phyloP scores from a whole-genome alignment of 345 rosid species.

The Eucalyptus tenuipes region DNA sequence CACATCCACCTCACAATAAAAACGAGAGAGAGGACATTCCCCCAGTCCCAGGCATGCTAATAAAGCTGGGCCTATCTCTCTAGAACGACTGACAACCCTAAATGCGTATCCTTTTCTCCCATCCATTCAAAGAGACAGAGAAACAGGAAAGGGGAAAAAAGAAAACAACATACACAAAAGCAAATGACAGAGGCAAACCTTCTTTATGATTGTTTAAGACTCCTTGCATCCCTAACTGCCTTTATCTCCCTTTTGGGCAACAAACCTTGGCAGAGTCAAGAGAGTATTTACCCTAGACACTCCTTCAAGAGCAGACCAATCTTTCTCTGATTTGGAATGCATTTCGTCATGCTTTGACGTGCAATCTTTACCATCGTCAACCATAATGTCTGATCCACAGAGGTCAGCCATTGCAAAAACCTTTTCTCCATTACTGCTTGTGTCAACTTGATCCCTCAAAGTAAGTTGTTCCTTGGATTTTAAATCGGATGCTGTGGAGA shows the following conservation, averaged over 20 bases:
- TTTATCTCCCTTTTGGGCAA: slow-evolving; percentile 40
- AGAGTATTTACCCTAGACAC: slow-evolving; percentile 82
- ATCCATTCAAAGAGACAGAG: background rate
- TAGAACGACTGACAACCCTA: slow-evolving; percentile 8
- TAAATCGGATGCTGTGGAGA: slow-evolving; percentile 26
- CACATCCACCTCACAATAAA: background rate
- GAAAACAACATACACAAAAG: background rate
- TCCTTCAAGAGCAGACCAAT: slow-evolving; percentile 92
- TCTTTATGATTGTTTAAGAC: slow-evolving; percentile 1
- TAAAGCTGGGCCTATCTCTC: slow-evolving; percentile 48
- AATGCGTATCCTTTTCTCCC: background rate
- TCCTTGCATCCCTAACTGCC: background rate
- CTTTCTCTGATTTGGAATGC: slow-evolving; percentile 24
- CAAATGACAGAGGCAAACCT: background rate
- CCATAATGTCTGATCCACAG: slow-evolving; percentile 17
- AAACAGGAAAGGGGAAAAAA: background rate
- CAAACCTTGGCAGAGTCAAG: slow-evolving; percentile 70
- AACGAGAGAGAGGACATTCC: slow-evolving; percentile 16
- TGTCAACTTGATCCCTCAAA: slow-evolving; percentile 7
- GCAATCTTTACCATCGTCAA: slow-evolving; percentile 30
- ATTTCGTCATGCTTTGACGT: slow-evolving; percentile 19
- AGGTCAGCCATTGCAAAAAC: slow-evolving; percentile 17
- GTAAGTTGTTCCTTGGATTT: slow-evolving; percentile 19
- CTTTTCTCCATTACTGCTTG: slow-evolving; percentile 5
- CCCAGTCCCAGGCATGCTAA: slow-evolving; percentile 42